Evolutionary conservation across 108 stramenopile species (phyloP).

Genomic region (Aureococcus anophagefferens): DNA sequence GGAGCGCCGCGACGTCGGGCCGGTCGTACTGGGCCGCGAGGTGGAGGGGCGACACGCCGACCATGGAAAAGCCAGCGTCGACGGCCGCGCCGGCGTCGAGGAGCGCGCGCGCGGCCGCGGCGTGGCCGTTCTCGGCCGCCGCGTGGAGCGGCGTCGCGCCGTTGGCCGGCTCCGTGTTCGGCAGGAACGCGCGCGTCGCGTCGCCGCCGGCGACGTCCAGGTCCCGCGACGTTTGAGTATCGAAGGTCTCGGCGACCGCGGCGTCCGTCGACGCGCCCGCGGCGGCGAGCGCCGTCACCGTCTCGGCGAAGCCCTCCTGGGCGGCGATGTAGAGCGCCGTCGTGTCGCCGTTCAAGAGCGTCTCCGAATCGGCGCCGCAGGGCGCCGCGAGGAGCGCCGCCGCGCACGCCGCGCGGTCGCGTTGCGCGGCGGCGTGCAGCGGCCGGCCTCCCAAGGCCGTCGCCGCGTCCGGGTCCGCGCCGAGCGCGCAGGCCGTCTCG

Average conservation of each 20-base stretch:
- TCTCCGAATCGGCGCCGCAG: background rate
- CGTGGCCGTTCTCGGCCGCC: background rate
- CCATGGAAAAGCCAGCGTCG: background rate
- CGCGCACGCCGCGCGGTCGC: background rate
- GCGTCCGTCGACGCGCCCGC: background rate
- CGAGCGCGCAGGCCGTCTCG: background rate
- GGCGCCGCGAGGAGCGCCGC: background rate
- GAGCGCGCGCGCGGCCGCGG: background rate
- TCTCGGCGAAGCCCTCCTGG: background rate
- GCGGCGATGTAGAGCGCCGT: background rate
- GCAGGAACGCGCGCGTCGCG: background rate
- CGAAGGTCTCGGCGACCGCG: background rate
- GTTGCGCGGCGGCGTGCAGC: background rate
- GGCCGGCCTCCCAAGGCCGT: background rate
- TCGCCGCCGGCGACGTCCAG: background rate
- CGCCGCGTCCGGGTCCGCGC: background rate
- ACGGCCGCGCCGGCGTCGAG: background rate
- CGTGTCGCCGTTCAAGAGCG: background rate
- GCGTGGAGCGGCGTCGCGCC: background rate
- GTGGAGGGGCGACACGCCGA: background rate
- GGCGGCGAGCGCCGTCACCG: background rate
- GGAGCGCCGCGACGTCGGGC: too few relatives aligned
- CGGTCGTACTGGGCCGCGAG: background rate
- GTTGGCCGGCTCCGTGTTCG: background rate
- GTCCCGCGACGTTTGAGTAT: too few relatives aligned